Base-by-base conservation (phyloP, 495 filamentous ascomycete genomes). In the Neurospora tetrasperma region DNA sequence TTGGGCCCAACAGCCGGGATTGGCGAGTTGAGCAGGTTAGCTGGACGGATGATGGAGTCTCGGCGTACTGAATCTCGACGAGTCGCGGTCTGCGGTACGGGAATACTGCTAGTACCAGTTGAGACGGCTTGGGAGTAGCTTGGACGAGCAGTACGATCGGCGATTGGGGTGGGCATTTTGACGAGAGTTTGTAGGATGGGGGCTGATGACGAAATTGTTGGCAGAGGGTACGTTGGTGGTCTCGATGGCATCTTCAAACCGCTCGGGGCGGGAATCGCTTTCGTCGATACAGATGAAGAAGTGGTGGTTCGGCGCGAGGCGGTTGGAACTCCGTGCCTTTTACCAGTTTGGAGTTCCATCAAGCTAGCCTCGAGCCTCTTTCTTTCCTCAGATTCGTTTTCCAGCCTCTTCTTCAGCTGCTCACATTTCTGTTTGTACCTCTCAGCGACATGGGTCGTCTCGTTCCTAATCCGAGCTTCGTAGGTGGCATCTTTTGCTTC, bases 401-500 rank as follows among this genome's bases (percentile, higher is more conserved):
- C 75, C 1, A 81, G 71, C 44, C 80, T 75, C 41, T 78, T 79
- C 11, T 78, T 74, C 1, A 81, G 75, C 44, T 81, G 76, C 12
- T 72, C 62, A 62, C 80, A 77, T 1, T 81, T 38, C 8, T 70
- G 69, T 7, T 75, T 68, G 31, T 77, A 72, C 31, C 74, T 76
- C 14, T 80, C 76, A 1, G 71, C 72, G 10, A 78, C 69, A 2
- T 42, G 54, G 41, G 70, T 74, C 11, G 78, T 71, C 66, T 80
- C 80, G 42, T 81, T 80, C 6, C 54, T 39, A 14, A 83, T 70
- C 0, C 81, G 78, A 1, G 71, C 59, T 35, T 81, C 79, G 74
- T 80, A 82, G 2, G 80, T 83, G 40, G 76, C 80, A 48, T 81
- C 77, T 48, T 75, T 77, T 12, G 75, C 74, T 42, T 83, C 79